Evolutionary conservation across 2,329 filamentous ascomycete species (phyloP), one percentile per base, ranked within the genome.

Genomic region (Ceratocystis papillata): DNA sequence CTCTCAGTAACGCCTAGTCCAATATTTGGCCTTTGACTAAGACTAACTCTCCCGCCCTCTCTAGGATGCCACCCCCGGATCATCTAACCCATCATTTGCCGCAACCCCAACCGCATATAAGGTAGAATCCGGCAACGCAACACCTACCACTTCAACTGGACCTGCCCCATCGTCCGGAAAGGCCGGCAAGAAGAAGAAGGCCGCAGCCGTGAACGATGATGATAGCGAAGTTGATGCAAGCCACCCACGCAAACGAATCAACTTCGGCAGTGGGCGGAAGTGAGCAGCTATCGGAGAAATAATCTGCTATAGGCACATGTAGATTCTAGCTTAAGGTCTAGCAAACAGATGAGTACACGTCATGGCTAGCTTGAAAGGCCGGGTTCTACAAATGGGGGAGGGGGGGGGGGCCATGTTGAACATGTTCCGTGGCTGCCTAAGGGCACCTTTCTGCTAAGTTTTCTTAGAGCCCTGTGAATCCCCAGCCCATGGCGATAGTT

Each of bases 151-250:
- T 79, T 79, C 69, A 78, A 83, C 68, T 76, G 33, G 80, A 10
- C 86, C 83, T 28, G 82, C 83, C 0, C 55, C 55, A 30, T 82
- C 80, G 6, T 82, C 81, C 45, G 76, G 78, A 15, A 79, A 78
- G 70, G 76, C 72, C 48, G 72, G 74, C 53, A 79, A 73, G 70
- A 85, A 83, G 73, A 79, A 81, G 69, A 81, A 80, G 73, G 81
- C 80, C 72, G 82, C 81, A 71, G 77, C 77, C 70, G 76, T 76
- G 37, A 77, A 75, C 4, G 74, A 73, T 3, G 74, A 82, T 30
- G 84, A 86, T 67, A 86, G 83, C 73, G 84, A 86, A 74, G 81
- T 79, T 25, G 83, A 86, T 64, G 76, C 77, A 62, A 79, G 81
- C 66, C 73, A 76, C 61, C 73, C 73, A 53, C 85, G 84, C 73